A percentile compares a stretch with the other conserved stretches of the same genome.
phyloP scores from a whole-genome alignment of 2,329 filamentous ascomycete species.

The Cladosporium sp. region DNA sequence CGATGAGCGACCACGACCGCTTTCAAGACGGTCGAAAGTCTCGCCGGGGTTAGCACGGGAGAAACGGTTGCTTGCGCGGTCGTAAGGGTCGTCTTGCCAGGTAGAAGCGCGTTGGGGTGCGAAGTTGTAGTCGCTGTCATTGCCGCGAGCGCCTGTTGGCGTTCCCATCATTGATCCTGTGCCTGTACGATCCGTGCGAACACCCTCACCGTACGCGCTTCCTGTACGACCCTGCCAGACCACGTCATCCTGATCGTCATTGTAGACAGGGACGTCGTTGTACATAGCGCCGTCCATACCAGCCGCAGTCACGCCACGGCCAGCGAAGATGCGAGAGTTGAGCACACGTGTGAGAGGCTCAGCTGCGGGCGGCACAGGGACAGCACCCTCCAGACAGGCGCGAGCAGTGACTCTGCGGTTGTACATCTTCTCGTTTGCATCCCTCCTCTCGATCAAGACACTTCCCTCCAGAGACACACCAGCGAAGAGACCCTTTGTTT shows the following conservation, averaged over 20 bases:
- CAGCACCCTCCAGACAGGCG: conserved; percentile 75
- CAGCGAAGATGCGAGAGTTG: conserved; percentile 80
- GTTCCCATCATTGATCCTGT: conserved; percentile 27
- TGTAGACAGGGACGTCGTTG: conserved; percentile 90
- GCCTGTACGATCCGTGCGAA: conserved; percentile 52
- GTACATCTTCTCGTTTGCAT: conserved; percentile 97
- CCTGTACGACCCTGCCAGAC: conserved; percentile 79
- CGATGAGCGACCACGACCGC: conserved; percentile 34
- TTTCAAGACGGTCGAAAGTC: conserved; percentile 51
- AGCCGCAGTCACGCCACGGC: conserved; percentile 51
- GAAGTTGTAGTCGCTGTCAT: conserved; percentile 50
- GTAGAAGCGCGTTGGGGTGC: conserved; percentile 63
- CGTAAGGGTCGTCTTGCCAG: conserved; percentile 76
- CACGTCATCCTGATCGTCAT: conserved; percentile 76
- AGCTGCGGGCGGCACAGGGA: conserved; percentile 77
- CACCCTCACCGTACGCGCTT: conserved; percentile 68
- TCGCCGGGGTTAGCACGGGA: conserved; percentile 53
- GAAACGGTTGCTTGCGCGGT: conserved; percentile 53
- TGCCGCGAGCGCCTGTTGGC: conserved; percentile 22
- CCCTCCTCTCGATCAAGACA: conserved; percentile 88
- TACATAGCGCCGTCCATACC: conserved; percentile 70
- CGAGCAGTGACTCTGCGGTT: conserved; percentile 76
- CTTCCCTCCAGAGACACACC: conserved; percentile 93
- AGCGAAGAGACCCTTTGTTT: conserved; percentile 95
- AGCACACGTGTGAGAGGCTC: conserved; percentile 82